A percentile compares a stretch with the other conserved stretches of the same genome.
These are phyloP conservation scores for Marchantia paleacea DNA, from an alignment of 225 moss, liverwort and hornwort genomes.

Conservation along the genomic window DNA sequence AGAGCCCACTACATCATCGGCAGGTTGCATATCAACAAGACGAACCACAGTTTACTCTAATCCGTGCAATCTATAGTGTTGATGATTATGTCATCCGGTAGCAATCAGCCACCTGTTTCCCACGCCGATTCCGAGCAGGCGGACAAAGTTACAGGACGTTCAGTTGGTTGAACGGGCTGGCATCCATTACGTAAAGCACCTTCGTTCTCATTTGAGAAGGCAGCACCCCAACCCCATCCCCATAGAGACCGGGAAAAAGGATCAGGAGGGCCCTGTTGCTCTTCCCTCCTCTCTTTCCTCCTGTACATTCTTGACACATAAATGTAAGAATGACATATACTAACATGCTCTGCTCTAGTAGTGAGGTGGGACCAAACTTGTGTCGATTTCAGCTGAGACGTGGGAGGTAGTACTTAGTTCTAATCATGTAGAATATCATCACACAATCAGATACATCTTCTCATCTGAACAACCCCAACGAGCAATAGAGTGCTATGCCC, in stretches of 20 bases:
- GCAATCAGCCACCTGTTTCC: slow-evolving; percentile 36
- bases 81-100: no score
- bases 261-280: neutral
- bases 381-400: no score
- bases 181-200: slow-evolving; percentile 36
- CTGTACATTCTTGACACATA: slow-evolving; percentile 1
- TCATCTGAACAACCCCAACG: neutral
- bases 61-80: no score
- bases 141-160: slow-evolving; percentile 14
- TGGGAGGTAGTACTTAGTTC: neutral
- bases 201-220: slow-evolving; percentile 46
- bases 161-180: slow-evolving; percentile 10
- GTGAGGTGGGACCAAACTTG: neutral
- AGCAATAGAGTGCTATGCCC: neutral
- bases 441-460: neutral
- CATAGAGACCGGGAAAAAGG: slow-evolving; percentile 23
- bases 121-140: slow-evolving; percentile 36
- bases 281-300: slow-evolving; percentile 1
- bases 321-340: neutral
- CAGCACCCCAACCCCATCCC: slow-evolving; percentile 52
- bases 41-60: no score
- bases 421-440: neutral
- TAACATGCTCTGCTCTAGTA: neutral
- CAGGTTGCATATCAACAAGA: no score
- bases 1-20: no score